Evolutionary conservation across 768 basidiomycete species (phyloP).

Genomic region (Clitopilus passeckerianus): DNA sequence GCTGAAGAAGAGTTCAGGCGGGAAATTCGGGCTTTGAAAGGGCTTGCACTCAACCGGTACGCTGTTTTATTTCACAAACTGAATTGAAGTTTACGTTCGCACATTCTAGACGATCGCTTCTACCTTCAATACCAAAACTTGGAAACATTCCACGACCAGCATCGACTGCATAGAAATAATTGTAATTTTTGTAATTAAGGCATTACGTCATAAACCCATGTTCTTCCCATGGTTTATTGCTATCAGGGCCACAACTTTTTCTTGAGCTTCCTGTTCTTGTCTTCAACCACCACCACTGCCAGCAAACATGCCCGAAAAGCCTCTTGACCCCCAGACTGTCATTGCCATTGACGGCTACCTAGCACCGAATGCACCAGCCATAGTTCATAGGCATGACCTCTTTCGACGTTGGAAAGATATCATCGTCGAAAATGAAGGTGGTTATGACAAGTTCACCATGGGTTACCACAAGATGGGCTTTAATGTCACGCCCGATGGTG

Average conservation of each 20-base stretch:
- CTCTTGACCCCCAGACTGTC: slow-evolving; percentile 54
- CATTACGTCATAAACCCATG: slow-evolving; percentile 1
- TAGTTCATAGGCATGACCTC: slow-evolving; percentile 60
- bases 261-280: not conserved
- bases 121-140: slow-evolving; percentile 22
- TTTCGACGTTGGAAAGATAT: slow-evolving; percentile 74
- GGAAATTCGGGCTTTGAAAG: slow-evolving; percentile 76
- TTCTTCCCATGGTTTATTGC: not conserved
- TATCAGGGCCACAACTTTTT: slow-evolving; percentile 1
- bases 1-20: slow-evolving; percentile 67
- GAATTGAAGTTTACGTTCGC: not conserved
- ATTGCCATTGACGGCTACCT: slow-evolving; percentile 69
- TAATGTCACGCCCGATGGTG: slow-evolving; percentile 59
- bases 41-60: slow-evolving; percentile 71
- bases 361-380: slow-evolving; percentile 65
- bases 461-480: slow-evolving; percentile 82
- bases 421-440: slow-evolving; percentile 79
- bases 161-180: not conserved
- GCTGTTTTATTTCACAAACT: slow-evolving; percentile 12
- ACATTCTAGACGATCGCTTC: slow-evolving; percentile 31
- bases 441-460: slow-evolving; percentile 73
- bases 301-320: slow-evolving; percentile 32
- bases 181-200: slow-evolving; percentile 1
- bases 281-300: not conserved
- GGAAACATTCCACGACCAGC: not conserved